These are phyloP conservation scores for Sequoia sempervirens DNA, from an alignment of 75 land plant species.

Conservation along the genomic window DNA sequence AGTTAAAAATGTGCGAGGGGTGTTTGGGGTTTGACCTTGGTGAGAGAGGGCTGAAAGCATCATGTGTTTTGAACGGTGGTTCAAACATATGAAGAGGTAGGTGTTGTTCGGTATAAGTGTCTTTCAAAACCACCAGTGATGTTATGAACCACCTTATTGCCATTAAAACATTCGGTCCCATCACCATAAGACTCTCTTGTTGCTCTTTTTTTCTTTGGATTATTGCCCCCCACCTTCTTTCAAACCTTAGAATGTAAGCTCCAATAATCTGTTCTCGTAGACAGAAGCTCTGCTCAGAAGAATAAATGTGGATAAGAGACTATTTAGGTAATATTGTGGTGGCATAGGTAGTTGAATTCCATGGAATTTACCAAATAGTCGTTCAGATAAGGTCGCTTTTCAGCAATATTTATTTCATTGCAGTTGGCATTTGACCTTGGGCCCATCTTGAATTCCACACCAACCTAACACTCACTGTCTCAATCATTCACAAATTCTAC, in stretches of 20 bases:
- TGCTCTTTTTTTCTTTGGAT: too few species aligned
- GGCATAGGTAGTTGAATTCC: neutral
- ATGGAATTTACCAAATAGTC: neutral
- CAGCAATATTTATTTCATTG: neutral
- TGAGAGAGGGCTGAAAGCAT: neutral
- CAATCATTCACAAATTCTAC: neutral
- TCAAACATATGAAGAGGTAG: neutral
- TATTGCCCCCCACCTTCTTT: too few species aligned
- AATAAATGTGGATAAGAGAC: neutral
- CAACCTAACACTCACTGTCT: neutral
- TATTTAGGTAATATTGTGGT: too few species aligned
- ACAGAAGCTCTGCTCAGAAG: too few species aligned
- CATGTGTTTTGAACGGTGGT: neutral
- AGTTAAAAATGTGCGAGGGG: neutral
- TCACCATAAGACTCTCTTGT: too few species aligned
- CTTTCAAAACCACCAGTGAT: neutral
- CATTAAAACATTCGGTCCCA: neutral
- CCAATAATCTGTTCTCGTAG: too few species aligned
- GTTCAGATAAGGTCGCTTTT: neutral
- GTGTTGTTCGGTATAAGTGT: conserved; percentile 5
- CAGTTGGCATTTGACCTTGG: conserved; percentile 1
- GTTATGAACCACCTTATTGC: neutral
- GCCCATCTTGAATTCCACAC: neutral
- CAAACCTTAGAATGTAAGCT: too few species aligned
- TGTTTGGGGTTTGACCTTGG: neutral